A percentile compares a stretch with the other conserved stretches of the same genome.
phyloP scores from a whole-genome alignment of 495 filamentous ascomycete genomes.

The Aspergillus mulundensis region DNA sequence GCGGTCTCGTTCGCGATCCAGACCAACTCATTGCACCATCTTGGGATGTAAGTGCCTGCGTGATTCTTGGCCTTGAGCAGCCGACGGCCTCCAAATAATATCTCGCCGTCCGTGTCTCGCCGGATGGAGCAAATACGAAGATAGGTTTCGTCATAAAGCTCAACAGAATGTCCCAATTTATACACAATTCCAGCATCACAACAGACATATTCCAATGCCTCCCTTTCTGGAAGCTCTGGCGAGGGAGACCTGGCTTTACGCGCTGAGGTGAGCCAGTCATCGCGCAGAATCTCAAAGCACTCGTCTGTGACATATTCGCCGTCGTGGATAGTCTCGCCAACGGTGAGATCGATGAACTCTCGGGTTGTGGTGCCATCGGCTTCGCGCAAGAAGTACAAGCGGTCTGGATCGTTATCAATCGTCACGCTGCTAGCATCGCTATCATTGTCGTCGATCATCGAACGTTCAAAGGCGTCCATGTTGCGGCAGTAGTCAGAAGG shows the following conservation, averaged over 20 bases:
- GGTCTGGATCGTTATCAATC: constrained; percentile 16
- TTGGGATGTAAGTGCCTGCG: constrained; percentile 17
- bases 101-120: background rate
- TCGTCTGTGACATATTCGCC: constrained; percentile 26
- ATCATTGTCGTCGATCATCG: background rate
- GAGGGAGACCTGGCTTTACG: background rate
- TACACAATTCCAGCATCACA: constrained; percentile 21
- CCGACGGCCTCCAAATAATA: constrained; percentile 21
- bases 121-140: constrained; percentile 20
- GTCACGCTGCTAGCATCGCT: constrained; percentile 13
- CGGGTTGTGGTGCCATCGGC: background rate
- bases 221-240: background rate
- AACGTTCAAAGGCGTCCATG: background rate
- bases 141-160: constrained; percentile 19
- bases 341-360: constrained; percentile 13
- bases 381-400: constrained; percentile 7
- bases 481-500: background rate
- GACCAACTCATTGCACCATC: constrained; percentile 20
- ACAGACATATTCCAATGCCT: constrained; percentile 10
- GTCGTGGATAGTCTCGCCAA: constrained; percentile 8
- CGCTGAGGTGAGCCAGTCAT: constrained; percentile 1
- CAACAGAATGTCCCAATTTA: constrained; percentile 18
- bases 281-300: constrained; percentile 11
- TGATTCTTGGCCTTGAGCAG: constrained; percentile 13
- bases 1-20: constrained; percentile 22